Conservation (phyloP, 1,284 basidiomycete genomes). For the Leccinum solheimii region DNA sequence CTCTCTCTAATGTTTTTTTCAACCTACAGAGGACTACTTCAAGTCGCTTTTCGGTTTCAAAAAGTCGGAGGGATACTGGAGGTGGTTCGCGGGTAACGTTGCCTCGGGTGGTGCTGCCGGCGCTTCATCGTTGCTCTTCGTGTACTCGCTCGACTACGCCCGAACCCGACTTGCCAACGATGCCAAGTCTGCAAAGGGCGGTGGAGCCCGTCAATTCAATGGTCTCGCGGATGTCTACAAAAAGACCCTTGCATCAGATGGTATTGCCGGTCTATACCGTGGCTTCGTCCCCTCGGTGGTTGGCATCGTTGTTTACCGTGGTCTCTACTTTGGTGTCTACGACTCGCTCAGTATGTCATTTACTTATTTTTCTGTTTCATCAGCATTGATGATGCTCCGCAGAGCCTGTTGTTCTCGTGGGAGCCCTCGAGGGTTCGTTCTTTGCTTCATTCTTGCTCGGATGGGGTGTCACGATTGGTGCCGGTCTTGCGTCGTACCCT, state of each 20-base stretch:
- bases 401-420: slow-evolving; percentile 91
- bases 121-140: slow-evolving; percentile 94
- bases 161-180: slow-evolving; percentile 98
- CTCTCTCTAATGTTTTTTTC: background rate
- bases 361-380: background rate
- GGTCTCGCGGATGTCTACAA: slow-evolving; percentile 93
- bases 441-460: slow-evolving; percentile 88
- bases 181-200: slow-evolving; percentile 89
- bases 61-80: slow-evolving; percentile 88
- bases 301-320: slow-evolving; percentile 96
- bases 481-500: slow-evolving; percentile 94
- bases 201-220: slow-evolving; percentile 93
- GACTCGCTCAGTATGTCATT: slow-evolving; percentile 79
- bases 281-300: slow-evolving; percentile 94
- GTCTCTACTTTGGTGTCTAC: slow-evolving; percentile 94
- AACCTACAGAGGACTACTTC: slow-evolving; percentile 86
- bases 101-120: slow-evolving; percentile 97
- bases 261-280: slow-evolving; percentile 91
- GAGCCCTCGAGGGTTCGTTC: slow-evolving; percentile 88
- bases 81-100: slow-evolving; percentile 89
- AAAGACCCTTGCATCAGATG: slow-evolving; percentile 90
- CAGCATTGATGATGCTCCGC: slow-evolving; percentile 23
- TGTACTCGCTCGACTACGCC: slow-evolving; percentile 97
- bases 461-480: slow-evolving; percentile 94
- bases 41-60: slow-evolving; percentile 93